Conservation (phyloP, 768 basidiomycete genomes). For the Rhizopogon roseolus region DNA sequence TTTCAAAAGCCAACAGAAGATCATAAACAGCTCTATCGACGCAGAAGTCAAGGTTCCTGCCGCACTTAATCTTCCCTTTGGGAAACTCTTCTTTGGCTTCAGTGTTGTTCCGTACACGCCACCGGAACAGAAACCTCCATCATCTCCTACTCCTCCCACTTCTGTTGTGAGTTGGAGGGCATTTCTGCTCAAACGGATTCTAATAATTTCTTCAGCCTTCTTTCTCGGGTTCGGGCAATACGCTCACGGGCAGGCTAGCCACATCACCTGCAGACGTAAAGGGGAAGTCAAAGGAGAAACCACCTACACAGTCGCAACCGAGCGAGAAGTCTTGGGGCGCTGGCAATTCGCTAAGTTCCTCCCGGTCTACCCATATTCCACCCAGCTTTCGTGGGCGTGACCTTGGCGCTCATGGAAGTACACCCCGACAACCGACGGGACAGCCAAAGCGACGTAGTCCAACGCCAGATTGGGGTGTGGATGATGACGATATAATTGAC, state of each 20-base stretch:
- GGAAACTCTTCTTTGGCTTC: slow-evolving; percentile 96
- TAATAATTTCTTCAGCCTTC: slow-evolving; percentile 25
- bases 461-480: slow-evolving; percentile 81
- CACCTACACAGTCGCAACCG: slow-evolving; percentile 26
- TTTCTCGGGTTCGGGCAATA: slow-evolving; percentile 67
- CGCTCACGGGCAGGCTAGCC: slow-evolving; percentile 51
- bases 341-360: slow-evolving; percentile 48
- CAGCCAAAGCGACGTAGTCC: slow-evolving; percentile 46
- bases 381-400: slow-evolving; percentile 30
- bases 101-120: slow-evolving; percentile 68
- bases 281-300: slow-evolving; percentile 44
- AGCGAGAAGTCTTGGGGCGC: slow-evolving; percentile 35
- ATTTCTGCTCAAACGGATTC: neutral
- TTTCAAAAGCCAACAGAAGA: slow-evolving; percentile 62
- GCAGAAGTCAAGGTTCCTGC: slow-evolving; percentile 79
- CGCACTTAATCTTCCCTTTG: slow-evolving; percentile 84
- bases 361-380: slow-evolving; percentile 27
- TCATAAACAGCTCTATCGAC: slow-evolving; percentile 77
- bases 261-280: slow-evolving; percentile 39
- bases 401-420: slow-evolving; percentile 49
- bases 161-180: slow-evolving; percentile 21
- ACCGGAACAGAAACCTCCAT: slow-evolving; percentile 29
- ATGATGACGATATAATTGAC: slow-evolving; percentile 78
- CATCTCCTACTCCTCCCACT: slow-evolving; percentile 22
- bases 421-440: slow-evolving; percentile 41